These are phyloP conservation scores for Silene vulgaris DNA, from an alignment of 179 eudicot species.

Conservation along the genomic window DNA sequence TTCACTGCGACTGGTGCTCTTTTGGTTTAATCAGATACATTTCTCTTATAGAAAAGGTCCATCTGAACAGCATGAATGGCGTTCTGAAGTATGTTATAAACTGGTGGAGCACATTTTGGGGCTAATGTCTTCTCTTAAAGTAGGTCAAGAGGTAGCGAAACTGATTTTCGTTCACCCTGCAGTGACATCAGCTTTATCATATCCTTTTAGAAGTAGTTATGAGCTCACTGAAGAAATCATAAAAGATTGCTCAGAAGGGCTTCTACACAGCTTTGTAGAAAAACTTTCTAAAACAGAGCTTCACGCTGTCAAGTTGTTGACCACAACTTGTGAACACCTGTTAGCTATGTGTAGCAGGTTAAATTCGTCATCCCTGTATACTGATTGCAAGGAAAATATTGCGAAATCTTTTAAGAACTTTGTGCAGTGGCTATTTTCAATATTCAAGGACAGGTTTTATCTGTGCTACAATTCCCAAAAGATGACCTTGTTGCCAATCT, in stretches of 20 bases:
- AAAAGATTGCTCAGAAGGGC: slow-evolving; percentile 31
- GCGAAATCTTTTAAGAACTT: slow-evolving; percentile 36
- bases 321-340: slow-evolving; percentile 38
- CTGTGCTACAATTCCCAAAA: slow-evolving; percentile 36
- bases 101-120: slow-evolving; percentile 46
- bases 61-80: slow-evolving; percentile 36
- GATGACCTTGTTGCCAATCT: slow-evolving; percentile 47
- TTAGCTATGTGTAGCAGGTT: slow-evolving; percentile 29
- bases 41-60: slow-evolving; percentile 40
- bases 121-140: slow-evolving; percentile 29
- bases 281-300: slow-evolving; percentile 45
- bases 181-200: slow-evolving; percentile 42
- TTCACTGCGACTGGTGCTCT: slow-evolving; percentile 57
- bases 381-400: slow-evolving; percentile 32
- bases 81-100: slow-evolving; percentile 43
- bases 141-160: slow-evolving; percentile 44
- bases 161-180: slow-evolving; percentile 67
- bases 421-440: slow-evolving; percentile 37
- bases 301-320: slow-evolving; percentile 45
- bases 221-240: slow-evolving; percentile 38
- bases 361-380: slow-evolving; percentile 18
- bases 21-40: slow-evolving; percentile 59
- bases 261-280: slow-evolving; percentile 35
- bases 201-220: slow-evolving; percentile 35
- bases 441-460: slow-evolving; percentile 48